Base-by-base conservation (phyloP, 768 basidiomycete genomes). In the Trametes punicea region DNA sequence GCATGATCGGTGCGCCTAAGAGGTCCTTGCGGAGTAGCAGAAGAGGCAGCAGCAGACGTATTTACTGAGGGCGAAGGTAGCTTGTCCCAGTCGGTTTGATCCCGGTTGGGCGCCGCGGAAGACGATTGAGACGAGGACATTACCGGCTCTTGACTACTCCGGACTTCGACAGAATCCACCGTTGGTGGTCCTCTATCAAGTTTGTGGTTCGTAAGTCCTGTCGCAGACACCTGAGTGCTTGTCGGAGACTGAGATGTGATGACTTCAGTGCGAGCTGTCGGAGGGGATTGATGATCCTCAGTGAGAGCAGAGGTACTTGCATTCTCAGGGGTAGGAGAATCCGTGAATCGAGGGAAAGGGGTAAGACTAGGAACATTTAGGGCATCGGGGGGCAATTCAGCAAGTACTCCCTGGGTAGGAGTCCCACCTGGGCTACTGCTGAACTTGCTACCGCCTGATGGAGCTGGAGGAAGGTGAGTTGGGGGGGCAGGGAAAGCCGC, bases 401-500 rank as follows among this genome's bases (percentile, higher is more conserved):
- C 16, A 21, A 50, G 21, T 8, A 29, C 34, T n/a, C 39, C 55
- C 49, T 53, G 58, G 21, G 55, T 45, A 51, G 26, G 56, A 38
- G 47, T 51, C 33, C 39, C 39, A n/a, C 45, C 56, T 15, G 39
- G 33, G 20, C 51, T 29, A 6, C 29, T 39, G 16, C 25, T 51
- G 33, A 55, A 52, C 8, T 38, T 51, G 39, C 46, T 59, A 18
- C 57, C 67, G 21, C 46, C 48, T 7, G 67, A 62, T 5, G 81
- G 78, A 31, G 84, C 88, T 13, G 85, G 69, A 11, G 88, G 88
- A 55, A 85, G 81, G 66, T 89, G 87, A 0, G 81, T 81, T 0
- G 88, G 88, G 15, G 88, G 88, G 0, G 78, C 70, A 21, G 88
- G 88, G 67, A 90, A 90, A 0, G 83, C 84, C 29, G 84, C 87